Percentiles rank a stretch among this genome's conserved stretches.
These are phyloP conservation scores for Collariella sp. DNA, from an alignment of 495 filamentous ascomycete species.

Conservation along the genomic window DNA sequence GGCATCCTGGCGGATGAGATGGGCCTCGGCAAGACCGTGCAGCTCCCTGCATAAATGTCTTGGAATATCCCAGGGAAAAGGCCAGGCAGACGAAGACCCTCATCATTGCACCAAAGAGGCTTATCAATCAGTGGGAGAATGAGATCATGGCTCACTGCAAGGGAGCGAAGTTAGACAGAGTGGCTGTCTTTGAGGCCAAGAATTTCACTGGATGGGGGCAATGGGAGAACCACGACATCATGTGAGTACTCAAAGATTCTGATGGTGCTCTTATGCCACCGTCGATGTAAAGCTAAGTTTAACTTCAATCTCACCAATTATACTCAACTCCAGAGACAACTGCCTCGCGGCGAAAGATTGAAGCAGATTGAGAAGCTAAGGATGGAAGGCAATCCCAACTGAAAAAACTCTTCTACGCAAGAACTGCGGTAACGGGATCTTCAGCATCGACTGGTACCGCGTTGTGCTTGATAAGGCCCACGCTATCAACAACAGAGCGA, in stretches of 20 bases:
- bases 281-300: not conserved
- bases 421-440: slow-evolving; percentile 24
- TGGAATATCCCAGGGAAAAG: slow-evolving; percentile 28
- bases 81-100: slow-evolving; percentile 26
- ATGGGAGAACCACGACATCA: slow-evolving; percentile 17
- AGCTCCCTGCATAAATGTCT: slow-evolving; percentile 45
- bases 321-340: slow-evolving; percentile 32
- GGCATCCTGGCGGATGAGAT: slow-evolving; percentile 54
- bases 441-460: slow-evolving; percentile 43
- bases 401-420: not conserved
- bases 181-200: slow-evolving; percentile 6
- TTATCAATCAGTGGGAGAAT: slow-evolving; percentile 48
- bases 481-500: slow-evolving; percentile 50
- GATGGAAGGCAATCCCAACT: slow-evolving; percentile 22
- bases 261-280: not conserved
- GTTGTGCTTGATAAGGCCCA: slow-evolving; percentile 57
- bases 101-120: slow-evolving; percentile 45
- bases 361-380: slow-evolving; percentile 32
- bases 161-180: slow-evolving; percentile 5
- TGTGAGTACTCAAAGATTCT: slow-evolving; percentile 9
- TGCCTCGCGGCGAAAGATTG: slow-evolving; percentile 6
- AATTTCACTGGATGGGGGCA: not conserved
- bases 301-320: slow-evolving; percentile 41
- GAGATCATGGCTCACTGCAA: slow-evolving; percentile 36
- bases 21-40: slow-evolving; percentile 56